These are phyloP conservation scores for Penicillium hordei DNA, from an alignment of 2,329 filamentous ascomycete genomes.

Conservation along the genomic window DNA sequence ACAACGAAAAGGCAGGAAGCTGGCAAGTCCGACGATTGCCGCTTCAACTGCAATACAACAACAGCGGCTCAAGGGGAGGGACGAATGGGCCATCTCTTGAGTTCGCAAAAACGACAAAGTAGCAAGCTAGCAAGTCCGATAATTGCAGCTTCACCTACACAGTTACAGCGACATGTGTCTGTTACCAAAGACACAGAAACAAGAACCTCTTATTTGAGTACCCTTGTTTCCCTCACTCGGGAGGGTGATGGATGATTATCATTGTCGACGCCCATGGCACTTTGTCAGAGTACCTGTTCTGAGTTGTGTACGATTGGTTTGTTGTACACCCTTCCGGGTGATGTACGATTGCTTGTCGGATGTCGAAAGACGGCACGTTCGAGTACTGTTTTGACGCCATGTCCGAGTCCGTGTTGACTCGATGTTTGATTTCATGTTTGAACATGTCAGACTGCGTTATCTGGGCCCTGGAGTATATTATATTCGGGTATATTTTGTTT, in stretches of 20 bases:
- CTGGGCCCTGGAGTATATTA: background rate
- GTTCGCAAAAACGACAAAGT: background rate
- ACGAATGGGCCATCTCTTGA: background rate
- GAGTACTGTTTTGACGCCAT: background rate
- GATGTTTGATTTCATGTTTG: background rate
- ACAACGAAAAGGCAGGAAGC: background rate
- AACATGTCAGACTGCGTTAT: background rate
- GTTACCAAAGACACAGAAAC: background rate
- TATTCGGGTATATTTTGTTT: background rate
- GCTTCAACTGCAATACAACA: background rate
- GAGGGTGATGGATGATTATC: background rate
- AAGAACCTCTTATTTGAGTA: background rate
- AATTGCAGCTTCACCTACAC: background rate
- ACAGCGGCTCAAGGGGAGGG: background rate
- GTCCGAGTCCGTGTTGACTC: background rate
- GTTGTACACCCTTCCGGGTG: background rate
- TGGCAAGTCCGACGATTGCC: slow-evolving; percentile 1
- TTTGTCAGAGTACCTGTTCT: background rate
- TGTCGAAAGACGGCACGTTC: background rate
- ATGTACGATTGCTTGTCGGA: background rate
- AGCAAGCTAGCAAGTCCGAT: background rate
- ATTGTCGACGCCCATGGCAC: background rate
- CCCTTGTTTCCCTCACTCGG: background rate
- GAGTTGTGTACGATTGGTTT: background rate
- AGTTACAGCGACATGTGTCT: background rate